phyloP scores from a whole-genome alignment of 345 rosid genomes.

The rapeseed (Brassica napus) region Da-Ae NC_063435.1:10890501-10891000 shows the following conservation, averaged over 20 bases:
- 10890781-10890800: conserved; percentile 81
- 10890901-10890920: neutral
- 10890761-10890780: conserved; percentile 82
- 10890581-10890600: neutral
- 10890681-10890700: neutral
- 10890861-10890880: neutral
- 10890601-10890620: neutral
- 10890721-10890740: conserved; percentile 73
- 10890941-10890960: conserved; percentile 94
- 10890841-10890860: neutral
- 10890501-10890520: conserved; percentile 37
- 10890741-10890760: conserved; percentile 93
- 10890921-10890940: conserved; percentile 72
- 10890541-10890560: neutral
- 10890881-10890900: neutral
- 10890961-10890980: conserved; percentile 93
- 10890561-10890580: neutral
- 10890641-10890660: conserved; percentile 12
- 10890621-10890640: neutral
- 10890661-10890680: conserved; percentile 22
- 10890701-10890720: neutral
- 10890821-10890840: conserved; percentile 64
- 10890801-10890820: conserved; percentile 85
- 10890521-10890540: neutral
- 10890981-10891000: conserved; percentile 65